Percentiles rank a stretch among this genome's conserved stretches.
Conservation (phyloP, 164 flowering plant genomes). For the Sextonia rubra region DNA sequence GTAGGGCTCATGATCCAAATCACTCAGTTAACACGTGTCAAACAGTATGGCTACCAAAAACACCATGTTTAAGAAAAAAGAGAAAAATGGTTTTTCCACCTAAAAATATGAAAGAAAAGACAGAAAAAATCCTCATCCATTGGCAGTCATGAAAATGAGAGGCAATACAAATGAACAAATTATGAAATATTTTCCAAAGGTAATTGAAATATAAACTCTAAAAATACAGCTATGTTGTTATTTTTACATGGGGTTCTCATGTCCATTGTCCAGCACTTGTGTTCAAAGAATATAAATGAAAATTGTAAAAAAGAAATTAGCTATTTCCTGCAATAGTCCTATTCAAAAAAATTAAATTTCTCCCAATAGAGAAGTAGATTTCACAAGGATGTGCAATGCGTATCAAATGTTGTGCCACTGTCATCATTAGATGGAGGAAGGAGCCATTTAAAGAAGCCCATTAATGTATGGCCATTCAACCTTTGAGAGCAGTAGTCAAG, state of each 20-base stretch:
- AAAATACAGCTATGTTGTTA: background rate
- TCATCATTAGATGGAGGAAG: slow-evolving; percentile 35
- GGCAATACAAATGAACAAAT: too few species aligned
- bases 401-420: background rate
- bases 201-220: too few species aligned
- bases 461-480: slow-evolving; percentile 34
- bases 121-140: too few species aligned
- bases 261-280: background rate
- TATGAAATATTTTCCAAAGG: too few species aligned
- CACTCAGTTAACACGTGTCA: too few species aligned
- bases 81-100: too few species aligned
- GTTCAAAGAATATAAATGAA: background rate
- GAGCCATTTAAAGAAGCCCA: slow-evolving; percentile 70
- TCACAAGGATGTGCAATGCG: background rate
- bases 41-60: too few species aligned
- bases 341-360: background rate
- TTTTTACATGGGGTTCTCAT: background rate
- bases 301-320: too few species aligned
- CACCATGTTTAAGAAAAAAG: too few species aligned
- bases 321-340: background rate
- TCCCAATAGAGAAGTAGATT: background rate
- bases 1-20: too few species aligned
- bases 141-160: too few species aligned
- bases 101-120: too few species aligned
- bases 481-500: slow-evolving; percentile 57